Base-by-base conservation (phyloP, 345 rosid species). In the Sisymbrium altissimum region DNA sequence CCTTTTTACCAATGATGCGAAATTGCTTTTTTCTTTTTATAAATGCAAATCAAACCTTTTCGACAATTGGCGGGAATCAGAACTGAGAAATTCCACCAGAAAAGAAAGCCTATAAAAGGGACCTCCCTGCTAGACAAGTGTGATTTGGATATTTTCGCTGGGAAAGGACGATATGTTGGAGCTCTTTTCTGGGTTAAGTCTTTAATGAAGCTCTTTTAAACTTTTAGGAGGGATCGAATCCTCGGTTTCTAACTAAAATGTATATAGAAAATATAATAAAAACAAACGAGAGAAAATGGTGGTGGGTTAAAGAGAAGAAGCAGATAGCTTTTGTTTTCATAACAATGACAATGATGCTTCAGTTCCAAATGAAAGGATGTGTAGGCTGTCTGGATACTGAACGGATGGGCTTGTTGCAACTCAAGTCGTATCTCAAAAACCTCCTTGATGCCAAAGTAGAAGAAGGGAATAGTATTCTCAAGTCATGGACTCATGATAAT, bases 131-230 rank as follows among this genome's bases (percentile, higher is more conserved):
- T 32, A 8, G 11, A 14, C 4, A 11, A 50, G 14, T 10, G 3
- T 45, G n/a, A n/a, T n/a, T 32, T 30, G 30, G 69, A 19, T 12
- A 33, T 0, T 33, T 35, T 13, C 19, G 17, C 23, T 0, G 1
- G 14, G 41, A 46, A 12, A 55, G 15, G 6, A 48, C 14, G 80
- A 77, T 3, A 96, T 96, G 98, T 75, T 92, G 64, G 99, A 96
- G n/a, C n/a, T n/a, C n/a, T 44, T 13, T 41, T 54, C 14, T 29
- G 6, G 8, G 27, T n/a, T 36, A 36, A 52, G 35, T 38, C 46
- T 38, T 8, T 5, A 41, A 41, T 7, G 5, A 43, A 15, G n/a
- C 32, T 56, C 13, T 68, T 56, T 32, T 0, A 30, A 43, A 40
- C 44, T 10, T 70, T 15, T 56, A 12, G 44, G 6, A 0, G 32